Conservation (phyloP, 139 green algal species). For the Spirogloea muscicola region DNA sequence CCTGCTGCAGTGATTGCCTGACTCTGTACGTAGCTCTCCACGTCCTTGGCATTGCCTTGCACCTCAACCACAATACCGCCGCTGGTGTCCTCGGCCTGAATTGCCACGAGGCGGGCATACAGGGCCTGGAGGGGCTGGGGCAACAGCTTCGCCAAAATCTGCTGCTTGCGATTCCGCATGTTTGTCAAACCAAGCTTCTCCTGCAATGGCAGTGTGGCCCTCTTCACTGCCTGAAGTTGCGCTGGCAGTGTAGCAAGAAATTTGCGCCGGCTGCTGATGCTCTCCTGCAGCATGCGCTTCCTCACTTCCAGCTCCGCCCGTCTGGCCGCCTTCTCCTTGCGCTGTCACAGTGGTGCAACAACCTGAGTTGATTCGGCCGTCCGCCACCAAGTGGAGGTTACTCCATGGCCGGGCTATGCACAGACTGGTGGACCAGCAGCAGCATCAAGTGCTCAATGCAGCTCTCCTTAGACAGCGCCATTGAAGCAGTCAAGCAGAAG, state of each 20-base stretch:
- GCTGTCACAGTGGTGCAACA: too few species aligned
- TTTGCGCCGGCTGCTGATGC: conserved; percentile 39
- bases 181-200: conserved; percentile 31
- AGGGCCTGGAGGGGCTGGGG: conserved; percentile 61
- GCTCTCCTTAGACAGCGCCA: too few species aligned
- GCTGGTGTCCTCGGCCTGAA: conserved; percentile 47
- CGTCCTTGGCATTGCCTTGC: conserved; percentile 46
- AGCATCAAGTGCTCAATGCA: too few species aligned
- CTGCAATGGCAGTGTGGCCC: conserved; percentile 45
- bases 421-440: too few species aligned
- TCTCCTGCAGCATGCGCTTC: conserved; percentile 26
- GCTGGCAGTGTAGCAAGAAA: conserved; percentile 53
- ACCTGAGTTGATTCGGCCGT: too few species aligned
- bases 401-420: too few species aligned
- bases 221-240: conserved; percentile 53
- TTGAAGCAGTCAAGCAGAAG: too few species aligned
- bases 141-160: conserved; percentile 53
- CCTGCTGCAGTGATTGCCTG: too few species aligned
- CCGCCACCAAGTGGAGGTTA: too few species aligned
- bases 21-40: too few species aligned
- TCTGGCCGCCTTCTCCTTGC: conserved; percentile 49
- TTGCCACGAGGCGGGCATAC: conserved; percentile 61
- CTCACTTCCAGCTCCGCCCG: conserved; percentile 45
- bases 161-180: conserved; percentile 16
- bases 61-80: conserved; percentile 54